Conservation (phyloP, 2,329 filamentous ascomycete genomes). For the Biscogniauxia mediterranea region DNA sequence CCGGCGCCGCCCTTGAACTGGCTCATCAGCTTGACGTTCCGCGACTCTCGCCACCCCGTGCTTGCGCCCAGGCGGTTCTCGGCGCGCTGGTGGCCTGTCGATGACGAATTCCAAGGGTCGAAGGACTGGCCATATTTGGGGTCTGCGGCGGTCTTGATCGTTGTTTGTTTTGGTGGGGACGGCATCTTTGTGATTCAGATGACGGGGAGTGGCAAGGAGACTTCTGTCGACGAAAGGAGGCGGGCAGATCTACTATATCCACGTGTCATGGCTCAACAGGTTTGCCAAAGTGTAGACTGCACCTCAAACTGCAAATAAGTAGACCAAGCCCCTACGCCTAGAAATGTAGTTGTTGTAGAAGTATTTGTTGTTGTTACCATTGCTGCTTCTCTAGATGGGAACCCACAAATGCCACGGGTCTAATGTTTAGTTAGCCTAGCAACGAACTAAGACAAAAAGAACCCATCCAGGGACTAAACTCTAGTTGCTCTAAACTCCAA, state of each 20-base stretch:
- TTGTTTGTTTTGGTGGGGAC: slow-evolving; percentile 18
- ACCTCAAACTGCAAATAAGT: no score
- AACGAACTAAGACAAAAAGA: background rate
- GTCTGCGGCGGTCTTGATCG: slow-evolving; percentile 38
- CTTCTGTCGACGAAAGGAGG: background rate
- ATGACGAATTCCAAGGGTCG: slow-evolving; percentile 71
- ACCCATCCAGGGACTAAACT: background rate
- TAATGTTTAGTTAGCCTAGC: background rate
- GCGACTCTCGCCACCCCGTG: slow-evolving; percentile 69
- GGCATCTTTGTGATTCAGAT: slow-evolving; percentile 18
- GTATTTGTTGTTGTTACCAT: background rate
- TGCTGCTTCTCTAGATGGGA: background rate
- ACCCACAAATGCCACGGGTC: background rate
- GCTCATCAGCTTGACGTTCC: slow-evolving; percentile 64
- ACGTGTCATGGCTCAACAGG: slow-evolving; percentile 9
- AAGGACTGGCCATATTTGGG: slow-evolving; percentile 48
- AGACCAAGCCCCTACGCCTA: background rate
- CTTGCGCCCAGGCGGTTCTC: slow-evolving; percentile 60
- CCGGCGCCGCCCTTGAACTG: slow-evolving; percentile 63
- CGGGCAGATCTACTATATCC: background rate
- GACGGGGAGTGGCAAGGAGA: slow-evolving; percentile 6
- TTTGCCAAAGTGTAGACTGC: background rate
- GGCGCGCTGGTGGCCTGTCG: slow-evolving; percentile 75
- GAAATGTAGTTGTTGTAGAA: no score
- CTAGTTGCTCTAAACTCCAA: background rate